Evolutionary conservation across 1,139 yeast species (phyloP).

Genomic region (Geotrichum siamense): DNA sequence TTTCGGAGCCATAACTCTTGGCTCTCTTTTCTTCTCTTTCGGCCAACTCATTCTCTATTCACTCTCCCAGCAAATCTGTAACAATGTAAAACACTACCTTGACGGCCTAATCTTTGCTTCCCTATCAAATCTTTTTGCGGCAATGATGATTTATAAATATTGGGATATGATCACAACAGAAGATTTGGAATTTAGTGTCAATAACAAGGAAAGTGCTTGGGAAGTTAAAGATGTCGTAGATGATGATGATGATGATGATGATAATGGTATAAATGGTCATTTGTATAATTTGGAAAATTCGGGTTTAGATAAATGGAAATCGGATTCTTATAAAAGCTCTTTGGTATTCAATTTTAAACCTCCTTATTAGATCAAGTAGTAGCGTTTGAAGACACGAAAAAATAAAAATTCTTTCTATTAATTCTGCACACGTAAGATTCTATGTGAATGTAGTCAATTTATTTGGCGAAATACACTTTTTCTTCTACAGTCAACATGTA

Average conservation of each 20-base stretch:
- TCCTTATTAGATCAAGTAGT: not conserved
- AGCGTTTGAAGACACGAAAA: too few species aligned
- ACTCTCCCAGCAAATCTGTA: slow-evolving; percentile 59
- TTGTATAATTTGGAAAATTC: not conserved
- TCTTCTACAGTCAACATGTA: too few species aligned
- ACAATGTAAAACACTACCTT: slow-evolving; percentile 68
- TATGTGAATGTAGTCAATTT: too few species aligned
- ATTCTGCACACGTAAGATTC: too few species aligned
- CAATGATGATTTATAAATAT: slow-evolving; percentile 92
- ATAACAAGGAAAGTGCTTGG: slow-evolving; percentile 42
- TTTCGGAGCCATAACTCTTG: slow-evolving; percentile 67
- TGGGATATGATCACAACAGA: slow-evolving; percentile 97
- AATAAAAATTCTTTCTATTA: too few species aligned
- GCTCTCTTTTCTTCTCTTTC: slow-evolving; percentile 64
- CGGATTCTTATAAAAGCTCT: slow-evolving; percentile 3
- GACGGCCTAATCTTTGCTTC: slow-evolving; percentile 88
- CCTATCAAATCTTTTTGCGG: slow-evolving; percentile 66
- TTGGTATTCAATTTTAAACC: not conserved
- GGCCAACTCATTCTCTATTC: slow-evolving; percentile 75
- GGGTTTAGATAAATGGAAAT: not conserved
- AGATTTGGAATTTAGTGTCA: slow-evolving; percentile 86
- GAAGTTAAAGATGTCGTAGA: slow-evolving; percentile 47
- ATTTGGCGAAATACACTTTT: too few species aligned
- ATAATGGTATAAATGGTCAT: too few species aligned
- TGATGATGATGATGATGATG: too few species aligned